Percentiles rank a stretch among this genome's conserved stretches.
Conservation (phyloP, 257 asterid species). For the Leonotis leonurus region DNA sequence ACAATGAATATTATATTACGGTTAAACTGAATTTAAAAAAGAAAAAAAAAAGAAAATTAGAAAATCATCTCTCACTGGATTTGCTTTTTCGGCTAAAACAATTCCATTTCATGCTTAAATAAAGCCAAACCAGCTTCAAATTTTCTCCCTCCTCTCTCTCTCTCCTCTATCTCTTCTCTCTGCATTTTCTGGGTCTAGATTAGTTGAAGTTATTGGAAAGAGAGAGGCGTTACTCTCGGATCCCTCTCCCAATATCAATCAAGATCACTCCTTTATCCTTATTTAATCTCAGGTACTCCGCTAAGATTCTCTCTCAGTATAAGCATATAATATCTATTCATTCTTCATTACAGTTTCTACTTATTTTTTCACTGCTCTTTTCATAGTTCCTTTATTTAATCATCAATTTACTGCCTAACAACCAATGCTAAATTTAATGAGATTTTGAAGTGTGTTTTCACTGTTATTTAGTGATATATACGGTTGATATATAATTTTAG, state of each 20-base stretch:
- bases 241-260: conserved; percentile 11
- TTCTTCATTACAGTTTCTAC: neutral
- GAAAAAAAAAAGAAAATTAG: too few relatives aligned
- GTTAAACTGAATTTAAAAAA: too few relatives aligned
- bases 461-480: neutral
- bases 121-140: conserved; percentile 16
- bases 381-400: neutral
- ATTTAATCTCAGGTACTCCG: conserved; percentile 36
- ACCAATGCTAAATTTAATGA: neutral
- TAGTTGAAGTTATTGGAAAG: conserved; percentile 6
- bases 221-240: conserved; percentile 29
- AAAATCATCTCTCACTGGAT: neutral
- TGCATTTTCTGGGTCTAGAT: conserved; percentile 18
- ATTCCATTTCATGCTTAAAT: neutral
- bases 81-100: neutral
- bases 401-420: neutral
- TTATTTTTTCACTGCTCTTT: neutral
- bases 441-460: neutral
- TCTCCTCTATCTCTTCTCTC: neutral
- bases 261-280: conserved; percentile 4
- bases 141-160: neutral
- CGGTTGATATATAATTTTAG: neutral
- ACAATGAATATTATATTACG: too few relatives aligned
- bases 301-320: conserved; percentile 10
- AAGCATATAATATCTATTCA: too few relatives aligned